phyloP scores from a whole-genome alignment of 139 green algal genomes.

The Chlamydomonas incerta region DNA sequence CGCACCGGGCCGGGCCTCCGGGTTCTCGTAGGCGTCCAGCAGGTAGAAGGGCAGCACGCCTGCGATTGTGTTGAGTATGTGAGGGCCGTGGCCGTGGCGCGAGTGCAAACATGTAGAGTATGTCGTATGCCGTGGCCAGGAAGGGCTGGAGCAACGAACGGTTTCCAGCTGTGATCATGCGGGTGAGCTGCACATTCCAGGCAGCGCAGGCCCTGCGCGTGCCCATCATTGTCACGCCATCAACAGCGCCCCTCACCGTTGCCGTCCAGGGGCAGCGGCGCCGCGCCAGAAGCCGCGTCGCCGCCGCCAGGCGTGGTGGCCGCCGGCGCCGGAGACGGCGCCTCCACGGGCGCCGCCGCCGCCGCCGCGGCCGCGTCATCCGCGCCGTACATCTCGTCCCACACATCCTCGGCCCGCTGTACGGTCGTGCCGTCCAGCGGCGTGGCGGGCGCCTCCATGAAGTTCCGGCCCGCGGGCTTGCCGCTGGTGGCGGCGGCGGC shows the following conservation, averaged over 20 bases:
- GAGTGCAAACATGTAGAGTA: too few relatives aligned
- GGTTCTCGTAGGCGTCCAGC: constrained; percentile 92
- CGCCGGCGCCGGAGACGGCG: background rate
- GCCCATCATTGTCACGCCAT: too few relatives aligned
- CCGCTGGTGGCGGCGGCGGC: background rate
- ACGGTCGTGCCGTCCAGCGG: background rate
- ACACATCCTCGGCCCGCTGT: constrained; percentile 49
- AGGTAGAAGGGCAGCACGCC: constrained; percentile 90
- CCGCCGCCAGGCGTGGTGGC: background rate
- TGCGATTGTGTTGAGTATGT: too few relatives aligned
- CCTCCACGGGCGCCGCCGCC: background rate
- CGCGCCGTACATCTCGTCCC: constrained; percentile 68
- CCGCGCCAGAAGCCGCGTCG: background rate
- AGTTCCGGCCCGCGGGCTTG: constrained; percentile 4
- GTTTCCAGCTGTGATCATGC: too few relatives aligned
- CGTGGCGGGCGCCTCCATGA: constrained; percentile 1
- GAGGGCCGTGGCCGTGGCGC: too few relatives aligned
- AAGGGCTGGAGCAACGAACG: too few relatives aligned
- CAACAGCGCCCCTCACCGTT: constrained; percentile 30
- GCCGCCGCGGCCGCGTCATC: background rate
- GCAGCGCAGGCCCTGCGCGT: too few relatives aligned
- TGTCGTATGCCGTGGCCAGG: too few relatives aligned
- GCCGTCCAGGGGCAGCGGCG: constrained; percentile 70
- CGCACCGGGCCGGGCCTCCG: constrained; percentile 60
- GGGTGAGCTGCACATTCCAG: too few relatives aligned